Conservation (phyloP, 306 rosid genomes). For the Vicia villosa region DNA sequence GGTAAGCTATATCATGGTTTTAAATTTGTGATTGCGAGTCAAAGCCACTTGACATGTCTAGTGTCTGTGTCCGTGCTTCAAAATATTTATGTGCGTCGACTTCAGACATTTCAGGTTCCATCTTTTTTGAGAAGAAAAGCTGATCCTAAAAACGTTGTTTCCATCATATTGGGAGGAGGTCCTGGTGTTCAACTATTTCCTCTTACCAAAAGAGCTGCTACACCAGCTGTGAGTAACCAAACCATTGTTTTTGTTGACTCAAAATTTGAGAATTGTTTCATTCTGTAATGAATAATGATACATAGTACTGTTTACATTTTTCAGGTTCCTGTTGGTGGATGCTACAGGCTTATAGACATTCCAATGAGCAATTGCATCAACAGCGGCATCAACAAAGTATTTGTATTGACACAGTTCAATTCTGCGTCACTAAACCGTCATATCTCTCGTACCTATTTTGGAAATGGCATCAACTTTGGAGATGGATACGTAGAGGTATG, state of each 20-base stretch:
- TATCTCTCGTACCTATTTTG: constrained; percentile 83
- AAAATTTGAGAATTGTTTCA: neutral
- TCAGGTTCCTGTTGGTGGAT: constrained; percentile 97
- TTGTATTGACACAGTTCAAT: constrained; percentile 82
- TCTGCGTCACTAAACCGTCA: constrained; percentile 93
- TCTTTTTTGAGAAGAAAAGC: constrained; percentile 53
- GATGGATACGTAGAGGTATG: constrained; percentile 94
- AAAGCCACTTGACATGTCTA: too few relatives aligned
- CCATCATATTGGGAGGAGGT: constrained; percentile 88
- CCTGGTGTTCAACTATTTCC: constrained; percentile 84
- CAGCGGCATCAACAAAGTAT: constrained; percentile 85
- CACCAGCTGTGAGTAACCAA: constrained; percentile 60
- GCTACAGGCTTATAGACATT: constrained; percentile 87
- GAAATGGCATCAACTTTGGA: constrained; percentile 86
- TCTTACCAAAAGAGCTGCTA: constrained; percentile 76
- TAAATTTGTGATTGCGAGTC: neutral
- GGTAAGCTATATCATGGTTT: constrained; percentile 49
- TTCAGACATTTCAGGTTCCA: constrained; percentile 69
- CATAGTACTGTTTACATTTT: constrained; percentile 15
- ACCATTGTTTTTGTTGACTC: constrained; percentile 9
- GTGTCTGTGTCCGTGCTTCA: too few relatives aligned
- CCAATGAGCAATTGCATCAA: constrained; percentile 99
- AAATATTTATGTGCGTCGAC: constrained; percentile 11
- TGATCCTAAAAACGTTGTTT: constrained; percentile 78
- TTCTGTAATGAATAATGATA: constrained; percentile 32